Conservation (phyloP, 352 stramenopile species). For the Phytophthora kernoviae region DNA sequence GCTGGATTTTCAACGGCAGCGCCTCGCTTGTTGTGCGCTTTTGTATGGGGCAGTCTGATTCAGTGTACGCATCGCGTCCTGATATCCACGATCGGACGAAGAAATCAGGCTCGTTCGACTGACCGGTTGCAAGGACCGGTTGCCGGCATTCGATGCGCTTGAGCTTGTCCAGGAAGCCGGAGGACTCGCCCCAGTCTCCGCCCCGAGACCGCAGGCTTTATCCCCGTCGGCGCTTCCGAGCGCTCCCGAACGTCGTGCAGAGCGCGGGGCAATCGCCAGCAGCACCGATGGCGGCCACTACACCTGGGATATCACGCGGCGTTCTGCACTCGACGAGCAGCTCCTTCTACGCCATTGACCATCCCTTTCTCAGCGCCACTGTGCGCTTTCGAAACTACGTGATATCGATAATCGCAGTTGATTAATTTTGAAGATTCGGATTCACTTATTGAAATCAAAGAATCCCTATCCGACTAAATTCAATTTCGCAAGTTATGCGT, state of each 20-base stretch:
- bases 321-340: not conserved
- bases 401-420: conserved; percentile 15
- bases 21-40: not conserved
- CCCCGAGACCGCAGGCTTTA: not conserved
- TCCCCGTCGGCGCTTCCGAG: not conserved
- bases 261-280: not conserved
- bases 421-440: too few species aligned
- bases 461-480: too few species aligned
- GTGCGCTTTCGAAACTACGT: conserved; percentile 33
- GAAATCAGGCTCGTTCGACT: conserved; percentile 36
- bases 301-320: conserved; percentile 1
- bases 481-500: too few species aligned
- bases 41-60: not conserved
- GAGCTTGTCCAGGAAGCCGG: conserved; percentile 1
- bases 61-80: conserved; percentile 15
- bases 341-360: conserved; percentile 1
- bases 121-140: conserved; percentile 14
- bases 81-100: conserved; percentile 37
- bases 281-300: not conserved
- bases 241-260: not conserved
- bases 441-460: too few species aligned
- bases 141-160: not conserved
- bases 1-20: conserved; percentile 1
- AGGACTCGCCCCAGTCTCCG: not conserved
- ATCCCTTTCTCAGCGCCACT: conserved; percentile 17